phyloP scores from a whole-genome alignment of 2,329 filamentous ascomycete genomes.

The Orbilia javanica region DNA sequence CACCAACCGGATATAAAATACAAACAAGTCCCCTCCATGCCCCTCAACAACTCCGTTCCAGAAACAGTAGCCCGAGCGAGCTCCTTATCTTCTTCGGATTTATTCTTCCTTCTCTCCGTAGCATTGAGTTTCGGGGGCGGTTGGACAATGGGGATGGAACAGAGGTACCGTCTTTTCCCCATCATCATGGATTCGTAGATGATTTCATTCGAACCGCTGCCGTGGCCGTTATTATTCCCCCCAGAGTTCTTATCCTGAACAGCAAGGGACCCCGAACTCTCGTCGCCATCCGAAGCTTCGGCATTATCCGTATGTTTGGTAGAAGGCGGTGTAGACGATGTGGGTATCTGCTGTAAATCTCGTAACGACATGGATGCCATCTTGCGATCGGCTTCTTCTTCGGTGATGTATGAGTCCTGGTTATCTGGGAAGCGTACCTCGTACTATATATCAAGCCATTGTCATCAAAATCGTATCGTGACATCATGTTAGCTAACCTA shows the following conservation, averaged over 20 bases:
- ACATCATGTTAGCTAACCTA: slow-evolving; percentile 29
- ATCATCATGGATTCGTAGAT: slow-evolving; percentile 81
- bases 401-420: slow-evolving; percentile 77
- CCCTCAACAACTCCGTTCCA: slow-evolving; percentile 82
- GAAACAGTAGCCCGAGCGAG: slow-evolving; percentile 79
- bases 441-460: slow-evolving; percentile 75
- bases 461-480: slow-evolving; percentile 4
- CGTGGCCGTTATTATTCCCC: slow-evolving; percentile 50
- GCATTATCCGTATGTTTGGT: not conserved
- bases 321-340: slow-evolving; percentile 35
- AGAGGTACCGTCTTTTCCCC: slow-evolving; percentile 80
- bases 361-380: slow-evolving; percentile 67
- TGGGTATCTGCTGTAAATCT: slow-evolving; percentile 60
- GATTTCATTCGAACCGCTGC: slow-evolving; percentile 59
- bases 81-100: slow-evolving; percentile 83
- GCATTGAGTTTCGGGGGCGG: slow-evolving; percentile 72
- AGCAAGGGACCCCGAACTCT: slow-evolving; percentile 52
- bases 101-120: slow-evolving; percentile 75
- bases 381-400: slow-evolving; percentile 75
- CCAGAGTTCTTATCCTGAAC: slow-evolving; percentile 62
- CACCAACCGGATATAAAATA: slow-evolving; percentile 81
- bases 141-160: slow-evolving; percentile 80
- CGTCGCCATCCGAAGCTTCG: not conserved
- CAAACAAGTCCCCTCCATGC: slow-evolving; percentile 82
- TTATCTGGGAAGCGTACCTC: slow-evolving; percentile 75